Evolutionary conservation across 257 asterid genomes (phyloP).

Genomic region (Nicotiana undulata): DNA sequence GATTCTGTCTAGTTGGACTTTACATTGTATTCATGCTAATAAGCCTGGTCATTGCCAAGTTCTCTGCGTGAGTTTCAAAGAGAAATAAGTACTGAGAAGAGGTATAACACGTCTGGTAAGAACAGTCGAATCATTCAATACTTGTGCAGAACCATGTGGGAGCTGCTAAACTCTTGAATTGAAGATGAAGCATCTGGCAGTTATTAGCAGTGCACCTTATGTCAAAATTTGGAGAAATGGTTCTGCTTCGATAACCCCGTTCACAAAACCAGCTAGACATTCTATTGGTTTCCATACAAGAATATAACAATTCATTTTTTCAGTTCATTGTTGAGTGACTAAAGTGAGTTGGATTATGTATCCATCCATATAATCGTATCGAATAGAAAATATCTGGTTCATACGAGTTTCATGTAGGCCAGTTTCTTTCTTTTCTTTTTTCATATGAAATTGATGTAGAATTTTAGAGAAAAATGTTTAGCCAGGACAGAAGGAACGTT

Average conservation of each 20-base stretch:
- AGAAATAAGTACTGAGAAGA: not conserved
- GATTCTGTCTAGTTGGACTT: slow-evolving; percentile 87
- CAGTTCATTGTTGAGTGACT: not conserved
- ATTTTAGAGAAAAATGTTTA: not conserved
- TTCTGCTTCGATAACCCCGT: not conserved
- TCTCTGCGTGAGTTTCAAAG: slow-evolving; percentile 31
- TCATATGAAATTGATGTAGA: not conserved
- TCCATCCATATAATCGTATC: not conserved
- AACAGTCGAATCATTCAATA: not conserved
- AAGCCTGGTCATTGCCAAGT: slow-evolving; percentile 60
- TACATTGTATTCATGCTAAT: slow-evolving; percentile 56
- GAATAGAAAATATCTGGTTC: not conserved
- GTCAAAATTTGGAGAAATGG: not conserved
- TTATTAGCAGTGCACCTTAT: not conserved
- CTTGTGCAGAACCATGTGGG: not conserved
- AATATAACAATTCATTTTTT: not conserved
- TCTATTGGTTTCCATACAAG: not conserved
- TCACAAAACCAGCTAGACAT: not conserved
- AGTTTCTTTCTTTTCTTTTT: not conserved
- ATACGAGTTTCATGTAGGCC: not conserved
- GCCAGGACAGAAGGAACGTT: not conserved
- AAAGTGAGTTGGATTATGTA: not conserved
- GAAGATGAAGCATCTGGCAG: not conserved
- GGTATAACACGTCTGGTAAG: not conserved
- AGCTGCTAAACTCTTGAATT: not conserved